Evolutionary conservation across 352 stramenopile species (phyloP).

Genomic region (Pythium grandisporangium): DNA sequence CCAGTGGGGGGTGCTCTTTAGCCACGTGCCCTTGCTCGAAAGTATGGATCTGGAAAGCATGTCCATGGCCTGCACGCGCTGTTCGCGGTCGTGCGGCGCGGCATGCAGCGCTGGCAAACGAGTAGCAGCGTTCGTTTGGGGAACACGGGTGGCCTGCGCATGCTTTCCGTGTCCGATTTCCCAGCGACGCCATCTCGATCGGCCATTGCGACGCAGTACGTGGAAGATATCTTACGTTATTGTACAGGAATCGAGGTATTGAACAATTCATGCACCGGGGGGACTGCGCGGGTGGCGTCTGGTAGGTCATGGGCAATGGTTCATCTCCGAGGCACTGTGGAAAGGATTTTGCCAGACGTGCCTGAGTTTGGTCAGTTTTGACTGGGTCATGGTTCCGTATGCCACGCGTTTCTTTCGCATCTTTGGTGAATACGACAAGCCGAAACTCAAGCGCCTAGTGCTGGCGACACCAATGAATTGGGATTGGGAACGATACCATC

Average conservation of each 20-base stretch:
- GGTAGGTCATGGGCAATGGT: not conserved
- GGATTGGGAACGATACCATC: not conserved
- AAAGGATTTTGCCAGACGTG: not conserved
- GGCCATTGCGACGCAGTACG: not conserved
- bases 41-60: not conserved
- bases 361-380: not conserved
- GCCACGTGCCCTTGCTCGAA: not conserved
- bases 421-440: slow-evolving; percentile 3
- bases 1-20: not conserved
- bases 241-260: not conserved
- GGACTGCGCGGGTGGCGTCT: not conserved
- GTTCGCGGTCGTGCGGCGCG: not conserved
- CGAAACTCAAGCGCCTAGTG: not conserved
- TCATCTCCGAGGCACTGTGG: not conserved
- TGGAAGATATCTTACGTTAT: not conserved
- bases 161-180: not conserved
- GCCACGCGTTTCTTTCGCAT: slow-evolving; percentile 3
- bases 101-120: not conserved
- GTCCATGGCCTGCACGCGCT: too few species aligned
- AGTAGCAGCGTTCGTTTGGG: not conserved
- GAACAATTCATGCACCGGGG: not conserved
- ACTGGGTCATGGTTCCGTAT: slow-evolving; percentile 1
- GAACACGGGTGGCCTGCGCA: not conserved
- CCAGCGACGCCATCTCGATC: too few species aligned
- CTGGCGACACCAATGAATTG: not conserved